Evolutionary conservation across 225 moss, liverwort and hornwort species (phyloP).

Genomic region (Marchantia polymorpha): DNA sequence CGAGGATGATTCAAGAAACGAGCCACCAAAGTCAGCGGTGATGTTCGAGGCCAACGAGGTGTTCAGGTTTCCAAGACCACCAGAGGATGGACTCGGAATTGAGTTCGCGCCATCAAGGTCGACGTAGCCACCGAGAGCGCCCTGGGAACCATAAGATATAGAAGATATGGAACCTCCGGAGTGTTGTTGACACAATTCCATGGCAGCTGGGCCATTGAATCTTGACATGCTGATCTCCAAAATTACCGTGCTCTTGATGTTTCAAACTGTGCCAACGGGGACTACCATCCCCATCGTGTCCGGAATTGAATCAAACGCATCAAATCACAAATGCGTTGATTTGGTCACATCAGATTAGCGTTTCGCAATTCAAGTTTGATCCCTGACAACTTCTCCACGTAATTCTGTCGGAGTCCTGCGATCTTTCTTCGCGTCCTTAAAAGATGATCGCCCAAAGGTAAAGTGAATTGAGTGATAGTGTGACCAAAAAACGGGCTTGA

Average conservation of each 20-base stretch:
- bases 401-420: neutral
- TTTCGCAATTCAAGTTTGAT: neutral
- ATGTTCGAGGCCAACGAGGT: conserved; percentile 1
- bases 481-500: neutral
- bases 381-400: neutral
- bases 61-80: conserved; percentile 13
- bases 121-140: conserved; percentile 11
- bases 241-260: neutral
- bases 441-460: neutral
- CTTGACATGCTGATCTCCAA: conserved; percentile 18
- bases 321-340: neutral
- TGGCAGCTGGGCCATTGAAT: conserved; percentile 20
- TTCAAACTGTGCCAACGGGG: neutral
- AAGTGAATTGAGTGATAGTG: neutral
- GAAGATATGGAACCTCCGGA: conserved; percentile 19
- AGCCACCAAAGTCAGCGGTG: conserved; percentile 6
- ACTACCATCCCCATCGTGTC: neutral
- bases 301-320: neutral
- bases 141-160: conserved; percentile 14
- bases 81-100: conserved; percentile 8
- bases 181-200: conserved; percentile 18
- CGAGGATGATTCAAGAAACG: conserved; percentile 19
- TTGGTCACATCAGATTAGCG: neutral
- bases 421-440: neutral
- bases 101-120: conserved; percentile 19